Evolutionary conservation across 78 protist species (phyloP), one percentile per base, ranked within the genome.

Genomic region (Polysphondylium violaceum): DNA sequence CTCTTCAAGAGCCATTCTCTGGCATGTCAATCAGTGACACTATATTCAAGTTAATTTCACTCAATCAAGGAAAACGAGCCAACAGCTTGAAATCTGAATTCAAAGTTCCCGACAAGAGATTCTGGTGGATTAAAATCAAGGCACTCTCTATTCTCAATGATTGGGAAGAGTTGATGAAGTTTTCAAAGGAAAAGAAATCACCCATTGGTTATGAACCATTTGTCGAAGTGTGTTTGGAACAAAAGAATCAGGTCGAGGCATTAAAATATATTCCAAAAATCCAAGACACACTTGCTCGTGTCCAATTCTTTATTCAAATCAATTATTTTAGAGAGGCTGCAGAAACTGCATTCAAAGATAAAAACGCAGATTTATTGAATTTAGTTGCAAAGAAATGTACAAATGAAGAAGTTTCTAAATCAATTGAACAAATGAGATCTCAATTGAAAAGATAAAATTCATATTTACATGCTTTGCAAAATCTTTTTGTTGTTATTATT

Each of bases 151-250:
- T 23, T 0, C 9, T 38, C 29, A 36, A 23, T 36, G 55, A 88
- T 21, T 87, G 75, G 92, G 77, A 71, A 17, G 91, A 71, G 12
- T 63, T 94, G 3, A 41, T 71, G 17, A 29, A 58, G 33, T 87
- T 77, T 17, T 25, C 89, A 12, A 87, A 58, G 23, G 88, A 87
- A 31, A 93, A 93, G 65, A 86, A 86, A 67, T 59, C 96, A 38
- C 96, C 96, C 27, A 76, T 94, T 6, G 94, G 94, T 8, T 94
- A 58, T 29, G 94, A 94, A 61, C 91, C 93, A 27, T 94, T 94
- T 74, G 96, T 75, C 11, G 89, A 86, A 5, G 96, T 87, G 19
- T 77, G 93, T 56, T 58, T 93, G 1, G 81, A 74, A 27, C 51
- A 56, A 38, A 60, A 55, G 12, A 38, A 67, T 25, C 92, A 29